Conservation (phyloP, 2,329 filamentous ascomycete genomes). For the Trichoderma sp. region DNA sequence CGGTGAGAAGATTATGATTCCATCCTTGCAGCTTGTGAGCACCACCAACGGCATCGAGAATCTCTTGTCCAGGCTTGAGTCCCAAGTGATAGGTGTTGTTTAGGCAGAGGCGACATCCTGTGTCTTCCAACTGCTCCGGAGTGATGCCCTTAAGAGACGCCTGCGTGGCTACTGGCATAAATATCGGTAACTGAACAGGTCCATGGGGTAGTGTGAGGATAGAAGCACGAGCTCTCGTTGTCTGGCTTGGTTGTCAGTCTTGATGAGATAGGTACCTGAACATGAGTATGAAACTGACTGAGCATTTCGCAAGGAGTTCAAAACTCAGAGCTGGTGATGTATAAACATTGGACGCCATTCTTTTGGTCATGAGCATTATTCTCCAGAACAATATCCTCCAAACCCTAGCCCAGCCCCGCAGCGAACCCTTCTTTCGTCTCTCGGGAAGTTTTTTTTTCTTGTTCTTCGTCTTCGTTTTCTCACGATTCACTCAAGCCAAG, state of each 20-base stretch:
- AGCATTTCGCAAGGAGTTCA: slow-evolving; percentile 66
- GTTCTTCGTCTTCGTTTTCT: not conserved
- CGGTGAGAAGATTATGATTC: slow-evolving; percentile 91
- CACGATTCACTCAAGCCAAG: slow-evolving; percentile 6
- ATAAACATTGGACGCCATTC: slow-evolving; percentile 57
- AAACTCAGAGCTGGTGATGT: slow-evolving; percentile 73
- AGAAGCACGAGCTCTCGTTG: slow-evolving; percentile 90
- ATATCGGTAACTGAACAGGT: slow-evolving; percentile 84
- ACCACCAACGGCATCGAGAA: slow-evolving; percentile 84
- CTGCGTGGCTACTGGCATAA: slow-evolving; percentile 98
- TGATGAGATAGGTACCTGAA: not conserved
- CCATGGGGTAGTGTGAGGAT: slow-evolving; percentile 89
- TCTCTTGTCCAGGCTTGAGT: slow-evolving; percentile 89
- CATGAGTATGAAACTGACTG: slow-evolving; percentile 14
- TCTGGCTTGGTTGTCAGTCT: slow-evolving; percentile 57
- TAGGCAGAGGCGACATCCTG: slow-evolving; percentile 85
- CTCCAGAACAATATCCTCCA: not conserved
- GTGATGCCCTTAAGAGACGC: slow-evolving; percentile 94
- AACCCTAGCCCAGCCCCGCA: not conserved
- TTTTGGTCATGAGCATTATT: slow-evolving; percentile 43
- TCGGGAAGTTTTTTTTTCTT: slow-evolving; percentile 9
- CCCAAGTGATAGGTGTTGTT: slow-evolving; percentile 99
- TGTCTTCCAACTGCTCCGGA: slow-evolving; percentile 86
- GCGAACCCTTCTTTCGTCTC: not conserved
- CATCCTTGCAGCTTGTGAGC: slow-evolving; percentile 95